Conservation (phyloP, 2,329 filamentous ascomycete species). For the Pestalotiopsis sp. region DNA sequence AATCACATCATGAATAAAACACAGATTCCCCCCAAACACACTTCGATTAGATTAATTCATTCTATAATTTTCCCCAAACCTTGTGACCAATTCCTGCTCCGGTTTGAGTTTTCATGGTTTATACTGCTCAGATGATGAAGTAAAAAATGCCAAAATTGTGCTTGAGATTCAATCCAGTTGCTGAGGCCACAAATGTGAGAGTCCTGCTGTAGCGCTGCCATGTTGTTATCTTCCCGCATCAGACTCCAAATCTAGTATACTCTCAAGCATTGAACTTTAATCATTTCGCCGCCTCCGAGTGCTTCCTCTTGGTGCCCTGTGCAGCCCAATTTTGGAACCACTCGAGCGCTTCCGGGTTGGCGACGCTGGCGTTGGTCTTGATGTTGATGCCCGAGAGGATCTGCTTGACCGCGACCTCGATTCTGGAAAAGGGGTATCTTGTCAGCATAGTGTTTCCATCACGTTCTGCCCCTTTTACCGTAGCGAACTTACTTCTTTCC, state of each 20-base stretch:
- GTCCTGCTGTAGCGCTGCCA: no score
- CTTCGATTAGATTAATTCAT: background rate
- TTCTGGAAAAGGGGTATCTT: slow-evolving; percentile 47
- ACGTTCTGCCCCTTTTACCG: background rate
- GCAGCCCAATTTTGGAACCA: slow-evolving; percentile 83
- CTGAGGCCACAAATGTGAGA: no score
- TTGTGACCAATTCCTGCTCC: background rate
- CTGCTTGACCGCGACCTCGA: slow-evolving; percentile 95
- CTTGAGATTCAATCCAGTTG: no score
- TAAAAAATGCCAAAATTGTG: background rate
- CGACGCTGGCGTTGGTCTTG: slow-evolving; percentile 90
- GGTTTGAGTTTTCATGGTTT: background rate
- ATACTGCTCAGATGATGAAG: background rate
- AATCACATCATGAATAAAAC: slow-evolving; percentile 10
- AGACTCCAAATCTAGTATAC: background rate
- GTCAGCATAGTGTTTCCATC: slow-evolving; percentile 9
- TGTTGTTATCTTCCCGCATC: no score
- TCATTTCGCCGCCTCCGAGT: background rate
- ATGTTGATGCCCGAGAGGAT: slow-evolving; percentile 87
- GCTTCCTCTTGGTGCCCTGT: slow-evolving; percentile 2
- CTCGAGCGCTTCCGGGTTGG: slow-evolving; percentile 83
- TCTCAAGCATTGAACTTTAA: background rate
- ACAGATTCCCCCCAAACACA: background rate
- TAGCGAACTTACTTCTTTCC: slow-evolving; percentile 79
- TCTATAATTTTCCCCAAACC: background rate